Base-by-base conservation (phyloP, 2,329 filamentous ascomycete genomes). In the Monilinia fructicola region DNA sequence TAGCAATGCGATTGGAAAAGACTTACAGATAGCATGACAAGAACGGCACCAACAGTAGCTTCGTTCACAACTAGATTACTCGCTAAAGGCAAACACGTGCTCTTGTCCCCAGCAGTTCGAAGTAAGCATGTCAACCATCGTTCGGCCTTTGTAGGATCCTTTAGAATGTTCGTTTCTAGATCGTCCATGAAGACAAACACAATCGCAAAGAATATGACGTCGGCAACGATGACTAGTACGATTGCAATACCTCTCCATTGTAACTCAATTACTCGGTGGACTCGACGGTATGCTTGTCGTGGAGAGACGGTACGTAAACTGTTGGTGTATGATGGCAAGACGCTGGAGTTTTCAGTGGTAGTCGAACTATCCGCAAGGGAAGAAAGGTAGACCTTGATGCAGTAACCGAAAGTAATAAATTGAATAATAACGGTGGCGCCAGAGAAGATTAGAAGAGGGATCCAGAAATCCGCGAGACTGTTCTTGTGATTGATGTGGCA, bases 171-270 rank as follows among this genome's bases (percentile, higher is more conserved):
- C 21, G 69, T 64, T 58, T 73, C 68, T 21, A 90, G 85, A 72
- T 89, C 89, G 78, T 96, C 91, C 75, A 97, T 85, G 76, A 92
- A 91, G 59, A 98, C 89, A 76, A 98, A 98, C 65, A 97, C 85
- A 55, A 97, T 83, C 2, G 93, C 89, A 78, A 98, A 97, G 83
- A 97, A 97, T 74, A 97, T 88, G 69, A 98, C 92, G 76, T 98
- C 93, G 68, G 87, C 85, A 67, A 97, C 85, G 72, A 98, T 96
- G 76, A 97, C 90, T 63, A 96, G 82, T 18, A 97, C 93, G 68
- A 98, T 91, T 54, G 88, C 86, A 68, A 97, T 94, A 54, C 93
- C 94, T 72, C 94, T 87, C 95, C 95, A 99, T 78, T 99, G 95
- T 4, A 98, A 85, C 76, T 91, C 87, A 48, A 99, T 85, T 23